Conservation (phyloP, 768 basidiomycete species). For the Dictyophora rubrovolvata region DNA sequence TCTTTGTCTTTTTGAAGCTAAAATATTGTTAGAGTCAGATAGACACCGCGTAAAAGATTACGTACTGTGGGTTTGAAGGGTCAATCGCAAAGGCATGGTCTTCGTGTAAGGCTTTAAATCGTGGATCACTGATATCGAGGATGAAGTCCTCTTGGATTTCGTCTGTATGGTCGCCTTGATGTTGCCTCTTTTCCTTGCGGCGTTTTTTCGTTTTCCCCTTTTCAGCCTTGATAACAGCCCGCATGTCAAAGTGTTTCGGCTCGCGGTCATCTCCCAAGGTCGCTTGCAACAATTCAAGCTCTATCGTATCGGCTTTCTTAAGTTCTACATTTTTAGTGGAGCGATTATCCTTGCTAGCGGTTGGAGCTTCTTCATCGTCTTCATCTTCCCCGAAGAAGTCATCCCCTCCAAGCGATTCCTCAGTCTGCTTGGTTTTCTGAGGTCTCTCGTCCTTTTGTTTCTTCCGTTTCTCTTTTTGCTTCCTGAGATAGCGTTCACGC, state of each 20-base stretch:
- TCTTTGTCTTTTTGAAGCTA: conserved; percentile 89
- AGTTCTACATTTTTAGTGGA: conserved; percentile 14
- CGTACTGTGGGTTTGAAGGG: conserved; percentile 89
- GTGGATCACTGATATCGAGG: conserved; percentile 76
- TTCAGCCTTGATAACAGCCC: conserved; percentile 79
- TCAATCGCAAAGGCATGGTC: conserved; percentile 92
- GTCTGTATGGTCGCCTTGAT: conserved; percentile 32
- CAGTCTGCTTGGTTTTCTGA: conserved; percentile 17
- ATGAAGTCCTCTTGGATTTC: conserved; percentile 75
- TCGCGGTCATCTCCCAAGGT: conserved; percentile 45
- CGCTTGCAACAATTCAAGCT: conserved; percentile 52
- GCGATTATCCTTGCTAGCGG: conserved; percentile 15
- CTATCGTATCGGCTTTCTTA: conserved; percentile 30
- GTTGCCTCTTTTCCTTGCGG: conserved; percentile 36
- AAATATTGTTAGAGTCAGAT: background rate
- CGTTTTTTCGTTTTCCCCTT: conserved; percentile 38
- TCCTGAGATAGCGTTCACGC: conserved; percentile 79
- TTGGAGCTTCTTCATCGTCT: conserved; percentile 19
- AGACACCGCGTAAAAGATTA: conserved; percentile 9
- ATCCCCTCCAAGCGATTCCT: conserved; percentile 31
- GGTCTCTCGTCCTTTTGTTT: conserved; percentile 31
- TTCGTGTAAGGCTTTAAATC: conserved; percentile 82
- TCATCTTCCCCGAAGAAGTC: conserved; percentile 66
- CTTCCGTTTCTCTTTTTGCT: conserved; percentile 82
- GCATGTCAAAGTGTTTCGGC: conserved; percentile 81